Percentiles rank a stretch among this genome's conserved stretches.
These are phyloP conservation scores for Lycium barbarum DNA, from an alignment of 257 asterid genomes.

Conservation along the genomic window DNA sequence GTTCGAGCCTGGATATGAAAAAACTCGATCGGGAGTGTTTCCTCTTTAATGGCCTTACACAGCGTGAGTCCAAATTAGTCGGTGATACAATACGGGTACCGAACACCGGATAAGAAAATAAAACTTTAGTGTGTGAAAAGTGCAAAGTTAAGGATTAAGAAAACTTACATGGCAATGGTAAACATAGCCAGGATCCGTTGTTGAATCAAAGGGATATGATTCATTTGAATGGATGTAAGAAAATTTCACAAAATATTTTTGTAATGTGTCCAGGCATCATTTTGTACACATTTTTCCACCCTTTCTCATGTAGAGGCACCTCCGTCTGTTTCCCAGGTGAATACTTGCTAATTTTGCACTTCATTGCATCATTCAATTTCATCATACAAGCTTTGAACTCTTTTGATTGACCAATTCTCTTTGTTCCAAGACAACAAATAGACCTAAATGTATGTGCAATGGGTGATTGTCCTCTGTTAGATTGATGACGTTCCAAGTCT, in stretches of 20 bases:
- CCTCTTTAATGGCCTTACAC: background rate
- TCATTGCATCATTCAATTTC: constrained; percentile 55
- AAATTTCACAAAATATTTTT: constrained; percentile 60
- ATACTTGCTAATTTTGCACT: constrained; percentile 52
- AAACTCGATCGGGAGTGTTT: background rate
- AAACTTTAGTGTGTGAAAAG: background rate
- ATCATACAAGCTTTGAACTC: constrained; percentile 70
- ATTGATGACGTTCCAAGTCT: constrained; percentile 82
- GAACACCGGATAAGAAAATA: too few species aligned
- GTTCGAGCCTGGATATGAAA: background rate
- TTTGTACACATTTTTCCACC: constrained; percentile 91
- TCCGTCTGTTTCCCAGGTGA: constrained; percentile 50
- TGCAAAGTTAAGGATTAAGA: background rate
- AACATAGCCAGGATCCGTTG: constrained; percentile 78
- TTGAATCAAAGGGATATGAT: constrained; percentile 78
- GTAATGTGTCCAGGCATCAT: constrained; percentile 55
- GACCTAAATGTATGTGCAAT: constrained; percentile 77
- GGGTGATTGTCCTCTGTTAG: constrained; percentile 87
- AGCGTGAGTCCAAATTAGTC: background rate
- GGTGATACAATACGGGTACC: too few species aligned
- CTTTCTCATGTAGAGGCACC: constrained; percentile 66
- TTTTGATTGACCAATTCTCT: constrained; percentile 46
- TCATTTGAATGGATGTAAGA: constrained; percentile 70
- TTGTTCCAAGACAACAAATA: constrained; percentile 64
- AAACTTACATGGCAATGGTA: constrained; percentile 89